These are phyloP conservation scores for Lasiodiplodia sp. DNA, from an alignment of 2,329 filamentous ascomycete genomes.

Conservation along the genomic window DNA sequence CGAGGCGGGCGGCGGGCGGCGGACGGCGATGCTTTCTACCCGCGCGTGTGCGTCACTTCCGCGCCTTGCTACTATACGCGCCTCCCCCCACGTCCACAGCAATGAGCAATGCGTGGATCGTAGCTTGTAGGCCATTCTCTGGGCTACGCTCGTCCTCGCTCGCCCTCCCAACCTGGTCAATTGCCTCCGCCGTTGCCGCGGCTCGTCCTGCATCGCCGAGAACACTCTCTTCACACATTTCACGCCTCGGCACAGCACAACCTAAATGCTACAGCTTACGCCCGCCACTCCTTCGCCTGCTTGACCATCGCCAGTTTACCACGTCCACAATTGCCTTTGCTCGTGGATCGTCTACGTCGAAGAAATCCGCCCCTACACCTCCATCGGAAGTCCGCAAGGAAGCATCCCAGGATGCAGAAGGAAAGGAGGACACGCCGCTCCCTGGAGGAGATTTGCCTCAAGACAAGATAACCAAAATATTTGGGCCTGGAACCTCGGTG, in stretches of 20 bases:
- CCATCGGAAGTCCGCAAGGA: neutral
- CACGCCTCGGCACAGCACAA: slow-evolving; percentile 26
- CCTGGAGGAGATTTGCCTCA: slow-evolving; percentile 25
- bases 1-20: neutral
- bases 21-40: slow-evolving; percentile 6
- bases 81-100: slow-evolving; percentile 23
- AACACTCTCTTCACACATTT: neutral
- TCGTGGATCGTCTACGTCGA: neutral
- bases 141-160: slow-evolving; percentile 31
- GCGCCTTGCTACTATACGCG: neutral
- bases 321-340: neutral
- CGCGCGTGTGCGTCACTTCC: slow-evolving; percentile 26
- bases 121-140: slow-evolving; percentile 36
- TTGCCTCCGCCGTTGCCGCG: slow-evolving; percentile 2
- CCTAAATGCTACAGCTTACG: slow-evolving; percentile 38
- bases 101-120: slow-evolving; percentile 41
- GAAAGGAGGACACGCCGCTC: slow-evolving; percentile 28
- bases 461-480: slow-evolving; percentile 35
- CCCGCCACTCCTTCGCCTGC: slow-evolving; percentile 29
- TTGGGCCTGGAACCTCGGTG: slow-evolving; percentile 40
- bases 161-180: slow-evolving; percentile 38
- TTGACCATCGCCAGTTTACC: slow-evolving; percentile 15
- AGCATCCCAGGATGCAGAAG: neutral
- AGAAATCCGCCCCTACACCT: neutral
- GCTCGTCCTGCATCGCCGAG: neutral